phyloP scores from a whole-genome alignment of 139 green algal genomes.

The Auxenochlorella pyrenoidosa region DNA sequence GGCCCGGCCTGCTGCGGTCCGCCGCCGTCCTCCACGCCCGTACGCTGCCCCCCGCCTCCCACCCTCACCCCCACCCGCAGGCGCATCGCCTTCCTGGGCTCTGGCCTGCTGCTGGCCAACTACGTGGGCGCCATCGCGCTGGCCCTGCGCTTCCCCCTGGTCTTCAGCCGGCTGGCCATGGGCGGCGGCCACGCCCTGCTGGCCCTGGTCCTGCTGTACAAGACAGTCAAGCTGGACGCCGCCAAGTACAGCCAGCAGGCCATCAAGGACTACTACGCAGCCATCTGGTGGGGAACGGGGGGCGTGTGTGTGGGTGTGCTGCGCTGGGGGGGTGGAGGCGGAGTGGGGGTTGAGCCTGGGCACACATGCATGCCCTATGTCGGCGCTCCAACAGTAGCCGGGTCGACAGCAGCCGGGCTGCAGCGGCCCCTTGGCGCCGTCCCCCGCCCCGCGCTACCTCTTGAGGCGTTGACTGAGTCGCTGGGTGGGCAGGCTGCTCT shows the following conservation, averaged over 20 bases:
- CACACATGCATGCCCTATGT: neutral
- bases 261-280: constrained; percentile 61
- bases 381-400: neutral
- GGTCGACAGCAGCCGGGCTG: too few relatives aligned
- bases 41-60: neutral
- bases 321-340: too few relatives aligned
- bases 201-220: constrained; percentile 60
- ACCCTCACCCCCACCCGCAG: constrained; percentile 22
- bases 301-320: neutral
- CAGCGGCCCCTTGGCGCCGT: too few relatives aligned
- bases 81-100: constrained; percentile 63
- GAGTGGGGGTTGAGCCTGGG: too few relatives aligned
- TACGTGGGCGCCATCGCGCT: constrained; percentile 85
- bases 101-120: constrained; percentile 89
- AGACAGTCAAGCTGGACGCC: constrained; percentile 65
- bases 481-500: too few relatives aligned
- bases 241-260: constrained; percentile 69
- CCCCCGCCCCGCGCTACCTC: too few relatives aligned
- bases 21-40: neutral
- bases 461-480: too few relatives aligned
- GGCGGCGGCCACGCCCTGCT: constrained; percentile 80
- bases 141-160: constrained; percentile 61
- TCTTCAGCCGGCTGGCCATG: constrained; percentile 88
- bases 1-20: neutral
- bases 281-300: neutral